Base-by-base conservation (phyloP, 306 rosid species). In the Biancaea sappan region DNA sequence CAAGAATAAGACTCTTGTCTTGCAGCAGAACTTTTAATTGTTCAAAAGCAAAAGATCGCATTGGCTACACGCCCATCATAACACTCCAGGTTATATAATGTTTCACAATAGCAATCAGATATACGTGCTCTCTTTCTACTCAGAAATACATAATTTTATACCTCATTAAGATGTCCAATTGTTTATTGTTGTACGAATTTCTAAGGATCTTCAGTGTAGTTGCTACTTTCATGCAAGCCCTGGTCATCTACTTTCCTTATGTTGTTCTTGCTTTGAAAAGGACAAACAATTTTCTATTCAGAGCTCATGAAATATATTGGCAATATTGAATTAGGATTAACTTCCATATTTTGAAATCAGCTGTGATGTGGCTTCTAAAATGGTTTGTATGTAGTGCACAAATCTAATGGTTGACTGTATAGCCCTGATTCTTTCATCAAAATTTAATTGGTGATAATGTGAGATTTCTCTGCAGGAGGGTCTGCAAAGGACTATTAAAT, bases 1-100 rank as follows among this genome's bases (percentile, higher is more conserved):
- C 99, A 72, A 92, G 99, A 83, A 69, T 94, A 80, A 88, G 96
- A 81, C 91, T 94, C n/a, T 80, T 86, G 50, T 83, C 96, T 72
- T 88, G 97, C 85, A 88, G 82, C 84, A 87, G 99, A 87, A 69
- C 96, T 80, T 94, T 92, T 65, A 87, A 84, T 83, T 83, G 90
- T 82, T 87, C 96, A 58, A 94, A 92, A 83, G 97, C 99, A 77
- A 88, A 92, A 69, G 96, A 92, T 66, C 84, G 73, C 76, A 91
- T 95, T 64, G 88, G 87, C 85, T 95, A 95, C 75, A 79, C 72
- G 21, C 96, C 99, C 80, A 86, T 92, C 12, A 19, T 90, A 73
- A 79, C 89, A n/a, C 91, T 95, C 65, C 86, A 90, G 96, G 99
- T 95, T 72, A 61, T 76, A 28, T 64, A 58, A 46, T 62, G 1